phyloP scores from a whole-genome alignment of 2,329 filamentous ascomycete genomes.

The Cladosporium sp. region DNA sequence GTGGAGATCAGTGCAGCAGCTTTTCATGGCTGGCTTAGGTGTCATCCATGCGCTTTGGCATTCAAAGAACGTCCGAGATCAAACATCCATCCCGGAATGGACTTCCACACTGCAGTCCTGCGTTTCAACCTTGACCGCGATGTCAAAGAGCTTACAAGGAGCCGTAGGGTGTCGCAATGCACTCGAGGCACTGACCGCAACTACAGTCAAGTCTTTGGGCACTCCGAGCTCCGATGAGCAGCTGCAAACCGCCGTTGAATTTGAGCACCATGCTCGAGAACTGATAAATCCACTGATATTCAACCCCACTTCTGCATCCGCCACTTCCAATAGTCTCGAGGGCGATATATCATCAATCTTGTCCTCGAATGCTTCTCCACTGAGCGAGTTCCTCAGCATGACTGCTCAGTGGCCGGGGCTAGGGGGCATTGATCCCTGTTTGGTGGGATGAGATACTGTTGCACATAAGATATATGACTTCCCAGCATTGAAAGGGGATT shows the following conservation, averaged over 20 bases:
- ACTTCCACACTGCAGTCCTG: slow-evolving; percentile 36
- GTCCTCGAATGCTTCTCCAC: not conserved
- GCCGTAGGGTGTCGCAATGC: slow-evolving; percentile 30
- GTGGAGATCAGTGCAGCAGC: slow-evolving; percentile 37
- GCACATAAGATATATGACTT: not conserved
- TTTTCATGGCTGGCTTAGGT: slow-evolving; percentile 38
- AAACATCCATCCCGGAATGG: slow-evolving; percentile 24
- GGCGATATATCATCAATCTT: not conserved
- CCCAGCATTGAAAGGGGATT: too few relatives aligned
- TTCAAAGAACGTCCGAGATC: slow-evolving; percentile 35
- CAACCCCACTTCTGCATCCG: not conserved
- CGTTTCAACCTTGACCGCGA: slow-evolving; percentile 35
- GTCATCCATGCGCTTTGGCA: slow-evolving; percentile 38
- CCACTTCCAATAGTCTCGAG: not conserved
- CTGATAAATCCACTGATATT: not conserved
- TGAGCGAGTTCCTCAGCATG: not conserved
- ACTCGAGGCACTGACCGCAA: not conserved
- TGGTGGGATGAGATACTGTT: not conserved
- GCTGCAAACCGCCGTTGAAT: not conserved
- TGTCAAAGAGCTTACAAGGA: slow-evolving; percentile 37
- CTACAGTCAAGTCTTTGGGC: not conserved
- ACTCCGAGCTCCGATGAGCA: not conserved
- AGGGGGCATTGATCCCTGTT: not conserved
- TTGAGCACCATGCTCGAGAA: not conserved
- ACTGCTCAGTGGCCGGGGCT: not conserved